Conservation (phyloP, 345 rosid species). For the Camelina sativa region DNA sequence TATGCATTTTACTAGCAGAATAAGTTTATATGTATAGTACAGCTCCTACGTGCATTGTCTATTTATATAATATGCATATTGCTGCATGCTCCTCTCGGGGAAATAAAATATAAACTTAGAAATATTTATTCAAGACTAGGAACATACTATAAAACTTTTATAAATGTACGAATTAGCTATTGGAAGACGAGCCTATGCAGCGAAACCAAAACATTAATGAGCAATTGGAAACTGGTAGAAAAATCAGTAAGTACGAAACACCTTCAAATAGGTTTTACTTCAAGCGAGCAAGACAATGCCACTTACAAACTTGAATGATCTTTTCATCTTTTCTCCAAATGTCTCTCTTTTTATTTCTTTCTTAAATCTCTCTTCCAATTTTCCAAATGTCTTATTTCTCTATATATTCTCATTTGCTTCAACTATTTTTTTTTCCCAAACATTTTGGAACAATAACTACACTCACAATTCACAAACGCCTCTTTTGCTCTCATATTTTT, state of each 20-base stretch:
- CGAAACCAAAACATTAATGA: conserved; percentile 19
- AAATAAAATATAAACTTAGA: conserved; percentile 2
- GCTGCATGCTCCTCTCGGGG: background rate
- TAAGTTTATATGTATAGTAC: background rate
- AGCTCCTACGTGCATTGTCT: background rate
- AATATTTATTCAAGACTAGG: background rate
- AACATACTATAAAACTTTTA: conserved; percentile 23
- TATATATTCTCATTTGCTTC: background rate
- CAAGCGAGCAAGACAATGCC: conserved; percentile 19
- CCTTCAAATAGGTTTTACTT: conserved; percentile 19
- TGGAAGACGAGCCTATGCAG: conserved; percentile 30
- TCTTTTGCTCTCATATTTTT: background rate
- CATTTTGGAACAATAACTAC: background rate
- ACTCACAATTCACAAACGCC: background rate
- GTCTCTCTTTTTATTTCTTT: background rate
- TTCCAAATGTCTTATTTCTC: too few species aligned
- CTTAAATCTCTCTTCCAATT: background rate
- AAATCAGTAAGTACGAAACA: conserved; percentile 8
- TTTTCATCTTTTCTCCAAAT: conserved; percentile 17
- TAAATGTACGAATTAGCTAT: conserved; percentile 10
- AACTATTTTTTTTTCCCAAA: background rate
- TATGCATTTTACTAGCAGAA: too few species aligned
- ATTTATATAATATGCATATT: background rate
- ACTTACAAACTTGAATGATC: conserved; percentile 21
- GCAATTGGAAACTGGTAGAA: conserved; percentile 6